phyloP scores from a whole-genome alignment of 2,329 filamentous ascomycete genomes.

The Penicillium capsulatum region DNA sequence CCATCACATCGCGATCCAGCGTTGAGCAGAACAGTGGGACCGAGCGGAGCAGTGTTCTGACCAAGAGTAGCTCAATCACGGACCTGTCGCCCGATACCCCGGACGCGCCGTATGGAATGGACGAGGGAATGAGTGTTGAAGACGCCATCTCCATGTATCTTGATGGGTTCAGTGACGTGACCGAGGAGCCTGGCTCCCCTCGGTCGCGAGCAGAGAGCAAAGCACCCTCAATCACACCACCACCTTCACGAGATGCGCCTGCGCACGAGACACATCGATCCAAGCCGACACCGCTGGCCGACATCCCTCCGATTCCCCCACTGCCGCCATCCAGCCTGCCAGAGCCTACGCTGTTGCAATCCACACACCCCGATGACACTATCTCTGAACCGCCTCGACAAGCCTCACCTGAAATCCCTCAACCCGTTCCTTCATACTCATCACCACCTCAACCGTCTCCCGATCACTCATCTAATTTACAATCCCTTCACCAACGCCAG shows the following conservation, averaged over 20 bases:
- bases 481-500: constrained; percentile 17
- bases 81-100: constrained; percentile 58
- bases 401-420: constrained; percentile 6
- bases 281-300: constrained; percentile 17
- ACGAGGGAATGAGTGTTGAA: constrained; percentile 55
- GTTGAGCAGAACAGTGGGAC: constrained; percentile 59
- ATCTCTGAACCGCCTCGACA: constrained; percentile 7
- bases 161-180: constrained; percentile 51
- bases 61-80: constrained; percentile 71
- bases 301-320: constrained; percentile 20
- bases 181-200: constrained; percentile 35
- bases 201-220: constrained; percentile 32
- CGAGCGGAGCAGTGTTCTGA: constrained; percentile 75
- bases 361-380: background rate
- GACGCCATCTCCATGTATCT: constrained; percentile 60
- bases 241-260: constrained; percentile 26
- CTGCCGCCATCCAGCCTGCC: constrained; percentile 8
- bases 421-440: constrained; percentile 2
- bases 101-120: constrained; percentile 58
- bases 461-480: constrained; percentile 6
- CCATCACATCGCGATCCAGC: constrained; percentile 59
- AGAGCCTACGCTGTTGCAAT: constrained; percentile 2
- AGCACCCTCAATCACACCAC: constrained; percentile 27
- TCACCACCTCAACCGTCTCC: constrained; percentile 6
- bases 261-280: constrained; percentile 26